phyloP scores from a whole-genome alignment of 1,139 yeast species.

The Sugiyamaella paludigena region DNA sequence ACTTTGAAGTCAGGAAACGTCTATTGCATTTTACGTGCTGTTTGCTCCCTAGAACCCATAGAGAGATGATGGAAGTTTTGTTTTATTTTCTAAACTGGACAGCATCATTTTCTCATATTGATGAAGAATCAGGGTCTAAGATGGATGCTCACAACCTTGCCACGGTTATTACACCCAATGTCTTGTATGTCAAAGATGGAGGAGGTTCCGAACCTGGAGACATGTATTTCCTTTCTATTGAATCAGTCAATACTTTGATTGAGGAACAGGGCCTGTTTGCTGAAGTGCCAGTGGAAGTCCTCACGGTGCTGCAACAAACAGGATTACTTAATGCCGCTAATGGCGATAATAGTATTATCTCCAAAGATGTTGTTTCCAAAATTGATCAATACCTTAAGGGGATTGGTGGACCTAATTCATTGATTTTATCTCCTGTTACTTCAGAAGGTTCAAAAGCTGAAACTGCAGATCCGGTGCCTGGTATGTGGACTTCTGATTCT shows the following conservation, averaged over 20 bases:
- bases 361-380: constrained; percentile 35
- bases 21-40: constrained; percentile 71
- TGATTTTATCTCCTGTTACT: not conserved
- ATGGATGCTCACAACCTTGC: constrained; percentile 97
- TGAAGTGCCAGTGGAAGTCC: constrained; percentile 59
- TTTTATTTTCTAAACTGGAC: constrained; percentile 91
- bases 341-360: constrained; percentile 24
- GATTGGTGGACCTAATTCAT: constrained; percentile 7
- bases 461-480: not conserved
- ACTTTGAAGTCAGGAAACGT: constrained; percentile 50
- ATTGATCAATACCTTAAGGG: constrained; percentile 28
- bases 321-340: constrained; percentile 25
- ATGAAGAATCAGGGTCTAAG: constrained; percentile 66
- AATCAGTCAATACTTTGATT: constrained; percentile 81
- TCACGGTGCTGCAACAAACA: constrained; percentile 36
- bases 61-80: constrained; percentile 85
- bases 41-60: constrained; percentile 74
- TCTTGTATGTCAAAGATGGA: constrained; percentile 50
- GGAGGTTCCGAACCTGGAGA: constrained; percentile 56
- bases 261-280: constrained; percentile 80
- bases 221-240: constrained; percentile 84
- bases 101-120: constrained; percentile 82
- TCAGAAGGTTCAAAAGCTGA: not conserved
- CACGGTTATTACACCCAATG: constrained; percentile 92
- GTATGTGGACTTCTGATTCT: not conserved